Base-by-base conservation (phyloP, 2,329 filamentous ascomycete species). In the Talaromyces verruculosus region DNA sequence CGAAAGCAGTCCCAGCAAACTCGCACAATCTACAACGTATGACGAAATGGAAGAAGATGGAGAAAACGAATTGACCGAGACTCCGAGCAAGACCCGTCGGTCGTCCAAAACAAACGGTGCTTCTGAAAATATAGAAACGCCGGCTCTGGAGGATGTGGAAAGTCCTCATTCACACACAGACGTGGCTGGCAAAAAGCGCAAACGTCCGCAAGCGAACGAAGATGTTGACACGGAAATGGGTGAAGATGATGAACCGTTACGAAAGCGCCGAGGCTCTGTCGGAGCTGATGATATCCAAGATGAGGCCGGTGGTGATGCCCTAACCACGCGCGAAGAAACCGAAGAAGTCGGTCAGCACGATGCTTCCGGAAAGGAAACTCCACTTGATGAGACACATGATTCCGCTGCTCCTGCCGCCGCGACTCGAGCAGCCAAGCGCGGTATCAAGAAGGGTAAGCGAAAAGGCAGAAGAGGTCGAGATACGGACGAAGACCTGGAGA, bases 1-100 rank as follows among this genome's bases (percentile, higher is more conserved):
- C 69, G 88, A 90, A 71, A 86, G 85, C 70, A 92, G 89, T 64
- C 91, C 91, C 2, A 93, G 89, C 83, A 94, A 93, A 81, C 84
- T 93, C 67, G 87, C 88, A 70, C 87, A 89, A 68, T 83, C 84
- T 65, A 81, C 82, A 17, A 80, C 77, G 7, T 76, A 80, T 57
- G 76, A 82, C 25, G 76, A 81, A 63, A 74, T 78, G 41, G 81
- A 83, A 37, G 85, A 87, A 65, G 85, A 84, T 45, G 82, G 85
- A 64, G 83, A 83, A 28, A 79, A 80, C 37, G 70, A 76, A 49
- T 77, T 71, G 41, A 77, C 79, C 65, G 74, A 75, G 60, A 80
- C 76, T 35, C 78, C 78, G 13, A 80, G 73, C 72, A 80, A 79
- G 69, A 72, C 74, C 64, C 74, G 72, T 47, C 73, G 70, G 47